phyloP scores from a whole-genome alignment of 176 grass and related monocot genomes.

The Lolium rigidum region DNA sequence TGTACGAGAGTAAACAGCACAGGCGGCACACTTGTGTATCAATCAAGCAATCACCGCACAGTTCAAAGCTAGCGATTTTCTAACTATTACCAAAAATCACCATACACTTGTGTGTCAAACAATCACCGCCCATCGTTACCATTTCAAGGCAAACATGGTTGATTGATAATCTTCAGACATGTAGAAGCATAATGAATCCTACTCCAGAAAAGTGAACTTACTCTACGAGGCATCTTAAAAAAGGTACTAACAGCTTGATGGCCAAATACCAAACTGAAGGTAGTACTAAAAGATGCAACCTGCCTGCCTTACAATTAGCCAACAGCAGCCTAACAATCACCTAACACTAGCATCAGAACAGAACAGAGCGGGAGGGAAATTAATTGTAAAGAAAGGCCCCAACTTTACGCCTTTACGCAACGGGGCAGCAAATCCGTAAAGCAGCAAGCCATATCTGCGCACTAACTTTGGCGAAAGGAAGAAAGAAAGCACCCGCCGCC shows the following conservation, averaged over 20 bases:
- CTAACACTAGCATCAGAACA: conserved; percentile 20
- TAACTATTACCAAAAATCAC: too few relatives aligned
- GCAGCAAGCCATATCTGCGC: conserved; percentile 50
- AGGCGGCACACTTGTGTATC: not conserved
- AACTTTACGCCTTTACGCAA: conserved; percentile 47
- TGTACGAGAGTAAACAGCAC: not conserved
- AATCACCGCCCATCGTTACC: too few relatives aligned
- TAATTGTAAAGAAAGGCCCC: conserved; percentile 36
- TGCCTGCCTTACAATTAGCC: conserved; percentile 32
- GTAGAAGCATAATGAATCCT: too few relatives aligned
- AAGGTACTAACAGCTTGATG: not conserved
- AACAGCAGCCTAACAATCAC: conserved; percentile 42
- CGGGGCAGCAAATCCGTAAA: conserved; percentile 67
- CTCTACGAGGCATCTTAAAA: conserved; percentile 16
- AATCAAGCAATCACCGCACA: not conserved
- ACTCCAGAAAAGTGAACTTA: not conserved
- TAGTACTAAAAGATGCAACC: conserved; percentile 16
- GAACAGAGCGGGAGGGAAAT: not conserved
- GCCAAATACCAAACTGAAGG: conserved; percentile 22
- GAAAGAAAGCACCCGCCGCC: conserved; percentile 33
- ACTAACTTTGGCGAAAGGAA: conserved; percentile 37
- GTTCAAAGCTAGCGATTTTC: not conserved
- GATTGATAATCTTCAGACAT: too few relatives aligned
- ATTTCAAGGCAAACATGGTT: too few relatives aligned
- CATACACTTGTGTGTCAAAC: too few relatives aligned